phyloP scores from a whole-genome alignment of 2,329 filamentous ascomycete genomes.

The Alternaria triticimaculans region DNA sequence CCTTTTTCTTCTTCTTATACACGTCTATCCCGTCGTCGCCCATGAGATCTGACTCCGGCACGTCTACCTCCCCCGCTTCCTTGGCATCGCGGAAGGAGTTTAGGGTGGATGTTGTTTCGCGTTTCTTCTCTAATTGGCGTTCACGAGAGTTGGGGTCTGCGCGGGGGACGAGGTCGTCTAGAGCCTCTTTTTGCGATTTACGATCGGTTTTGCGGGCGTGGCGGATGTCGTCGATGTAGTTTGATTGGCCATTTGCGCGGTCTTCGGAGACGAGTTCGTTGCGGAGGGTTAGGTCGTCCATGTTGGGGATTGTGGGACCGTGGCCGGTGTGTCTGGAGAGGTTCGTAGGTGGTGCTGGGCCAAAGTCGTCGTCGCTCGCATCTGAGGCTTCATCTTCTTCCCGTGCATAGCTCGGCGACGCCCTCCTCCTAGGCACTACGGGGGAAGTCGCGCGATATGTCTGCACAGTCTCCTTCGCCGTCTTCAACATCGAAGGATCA shows the following conservation, averaged over 20 bases:
- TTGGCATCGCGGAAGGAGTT: constrained; percentile 72
- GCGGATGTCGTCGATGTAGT: constrained; percentile 61
- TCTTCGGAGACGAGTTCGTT: constrained; percentile 64
- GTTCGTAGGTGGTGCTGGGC: constrained; percentile 58
- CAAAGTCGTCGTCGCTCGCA: constrained; percentile 55
- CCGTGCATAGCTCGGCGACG: constrained; percentile 27
- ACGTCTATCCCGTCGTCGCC: constrained; percentile 71
- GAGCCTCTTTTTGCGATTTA: constrained; percentile 69
- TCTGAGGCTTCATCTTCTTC: constrained; percentile 12
- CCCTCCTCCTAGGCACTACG: constrained; percentile 17
- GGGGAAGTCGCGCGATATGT: constrained; percentile 25
- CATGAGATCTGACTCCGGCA: constrained; percentile 79
- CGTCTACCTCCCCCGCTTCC: constrained; percentile 68
- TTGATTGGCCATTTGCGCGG: constrained; percentile 58
- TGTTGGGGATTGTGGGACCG: constrained; percentile 70
- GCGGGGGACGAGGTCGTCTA: constrained; percentile 83
- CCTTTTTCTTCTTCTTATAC: constrained; percentile 70
- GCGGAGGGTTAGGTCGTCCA: constrained; percentile 74
- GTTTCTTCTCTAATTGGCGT: constrained; percentile 84
- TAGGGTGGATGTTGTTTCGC: constrained; percentile 74
- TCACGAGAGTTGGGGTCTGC: constrained; percentile 84
- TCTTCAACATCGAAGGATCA: constrained; percentile 73
- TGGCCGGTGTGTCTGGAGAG: constrained; percentile 35
- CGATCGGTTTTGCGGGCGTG: constrained; percentile 70
- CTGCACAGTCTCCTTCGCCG: constrained; percentile 51